A percentile compares a stretch with the other conserved stretches of the same genome.
phyloP scores from a whole-genome alignment of 352 stramenopile species.

The Globisporangium barbulae region DNA sequence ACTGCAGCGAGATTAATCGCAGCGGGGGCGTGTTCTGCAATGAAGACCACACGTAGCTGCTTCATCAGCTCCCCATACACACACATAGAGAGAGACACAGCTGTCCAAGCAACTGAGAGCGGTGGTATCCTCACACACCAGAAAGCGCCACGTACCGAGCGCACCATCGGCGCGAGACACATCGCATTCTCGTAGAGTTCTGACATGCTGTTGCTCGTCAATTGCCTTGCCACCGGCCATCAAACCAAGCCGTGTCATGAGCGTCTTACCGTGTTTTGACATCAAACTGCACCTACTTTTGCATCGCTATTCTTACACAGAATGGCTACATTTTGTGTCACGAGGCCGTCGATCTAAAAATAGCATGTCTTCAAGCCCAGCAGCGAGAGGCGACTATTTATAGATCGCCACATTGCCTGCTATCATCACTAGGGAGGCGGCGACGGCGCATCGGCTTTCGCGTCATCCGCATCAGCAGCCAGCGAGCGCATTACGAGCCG shows the following conservation, averaged over 20 bases:
- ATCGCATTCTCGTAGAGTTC: conserved; percentile 74
- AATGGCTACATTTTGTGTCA: conserved; percentile 4
- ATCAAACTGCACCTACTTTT: conserved; percentile 1
- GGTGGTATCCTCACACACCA: too few relatives aligned
- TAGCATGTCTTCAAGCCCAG: neutral
- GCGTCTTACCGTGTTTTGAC: neutral
- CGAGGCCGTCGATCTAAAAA: neutral
- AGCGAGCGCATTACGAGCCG: neutral
- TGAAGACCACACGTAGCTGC: neutral
- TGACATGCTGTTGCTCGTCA: conserved; percentile 1
- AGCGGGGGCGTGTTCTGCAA: conserved; percentile 88
- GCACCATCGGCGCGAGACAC: conserved; percentile 93
- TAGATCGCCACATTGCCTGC: neutral
- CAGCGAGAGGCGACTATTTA: neutral
- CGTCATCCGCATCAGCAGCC: conserved; percentile 1
- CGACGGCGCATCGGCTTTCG: neutral
- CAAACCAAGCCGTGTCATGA: neutral
- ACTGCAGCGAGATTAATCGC: conserved; percentile 86
- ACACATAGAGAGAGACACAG: neutral
- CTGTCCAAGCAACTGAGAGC: neutral
- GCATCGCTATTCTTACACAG: neutral
- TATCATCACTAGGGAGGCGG: neutral
- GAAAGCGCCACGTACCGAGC: conserved; percentile 58
- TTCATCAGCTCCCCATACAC: neutral
- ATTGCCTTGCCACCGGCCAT: conserved; percentile 4